Evolutionary conservation across 108 stramenopile species (phyloP), one percentile per base, ranked within the genome.

Genomic region (Skeletonema menzelii): DNA sequence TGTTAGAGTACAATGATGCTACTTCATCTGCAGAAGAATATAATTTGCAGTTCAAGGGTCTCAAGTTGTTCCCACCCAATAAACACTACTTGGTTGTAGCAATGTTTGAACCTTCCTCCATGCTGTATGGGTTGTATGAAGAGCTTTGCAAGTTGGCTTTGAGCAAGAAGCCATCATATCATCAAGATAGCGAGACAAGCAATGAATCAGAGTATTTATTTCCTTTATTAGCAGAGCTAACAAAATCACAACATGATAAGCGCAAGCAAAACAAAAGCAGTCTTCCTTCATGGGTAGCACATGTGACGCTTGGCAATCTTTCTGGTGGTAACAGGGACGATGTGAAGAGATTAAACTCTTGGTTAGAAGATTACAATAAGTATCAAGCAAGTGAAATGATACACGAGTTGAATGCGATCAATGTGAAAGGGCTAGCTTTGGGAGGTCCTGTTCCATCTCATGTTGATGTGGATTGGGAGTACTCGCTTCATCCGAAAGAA

Each of bases 51-150:
- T 68, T 86, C 17, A 58, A 69, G 17, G 69, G 69, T 0, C 28
- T 88, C 2, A 53, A 44, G 8, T 28, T 79, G 4, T 88, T 88
- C 46, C 87, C 87, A 38, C 87, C 87, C 12, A 68, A 71, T 12
- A 77, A 81, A 44, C 64, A 79, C 42, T 82, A 84, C 56, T 61
- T 88, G 34, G 67, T 88, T 49, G 87, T 84, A 8, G 87, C 87
- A 6, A 46, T 72, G 34, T 75, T 88, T 22, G 85, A 84, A 34
- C 46, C 85, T 17, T 76, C 80, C 14, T 32, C 74, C 27, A 67
- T 46, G 15, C 71, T 83, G 73, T 42, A 82, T 49, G 59, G 37
- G 8, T 65, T 86, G 24, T 74, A 88, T 66, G 65, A 74, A 65
- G 80, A 84, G 27, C 60, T 88, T 20, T 74, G 72, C 64, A 31